Evolutionary conservation across 169 alveolate species (phyloP), one percentile per base, ranked within the genome.

Genomic region (Haemoproteus tartakovskyi): DNA sequence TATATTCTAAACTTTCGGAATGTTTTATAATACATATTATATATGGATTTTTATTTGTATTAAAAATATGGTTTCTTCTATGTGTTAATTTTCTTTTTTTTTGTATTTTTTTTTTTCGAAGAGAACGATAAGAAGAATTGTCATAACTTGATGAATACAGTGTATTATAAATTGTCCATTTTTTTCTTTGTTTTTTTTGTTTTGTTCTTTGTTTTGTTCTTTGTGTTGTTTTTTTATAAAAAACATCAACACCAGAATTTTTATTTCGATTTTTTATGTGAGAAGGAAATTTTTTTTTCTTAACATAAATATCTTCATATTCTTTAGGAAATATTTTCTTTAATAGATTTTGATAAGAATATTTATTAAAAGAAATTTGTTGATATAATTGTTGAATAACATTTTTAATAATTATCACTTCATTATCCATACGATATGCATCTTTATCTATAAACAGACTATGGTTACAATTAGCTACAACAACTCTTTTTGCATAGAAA

Each of bases 1-100:
- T 60, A 60, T 86, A 88, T 60, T 88, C 93, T 45, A 88, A 67
- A 59, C 93, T 82, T 37, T 88, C 86, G 1, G 93, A 85, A 61
- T 88, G 86, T 37, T 86, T 80, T 37, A 88, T 86, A 79, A 86
- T 27, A 37, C 82, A 67, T n/a, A 67, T 67, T 46, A 67, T 16
- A 48, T 67, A 67, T 3, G 74, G 82, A 29, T 67, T 67, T 59
- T 60, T 57, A 46, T 67, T 67, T 26, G 38, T 16, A 59, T 27
- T 67, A 54, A 67, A 67, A 18, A 67, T 67, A 27, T n/a, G n/a
- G n/a, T n/a, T n/a, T n/a, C n/a, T n/a, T n/a, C n/a, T n/a, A n/a
- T n/a, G n/a, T n/a, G n/a, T n/a, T n/a, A n/a, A n/a, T n/a, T n/a
- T 54, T 52, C 33, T 38, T 22, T 21, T 21, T 19, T 37, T n/a